phyloP scores from a whole-genome alignment of 805 yeast species.

The Ogataea trehalophila region DNA sequence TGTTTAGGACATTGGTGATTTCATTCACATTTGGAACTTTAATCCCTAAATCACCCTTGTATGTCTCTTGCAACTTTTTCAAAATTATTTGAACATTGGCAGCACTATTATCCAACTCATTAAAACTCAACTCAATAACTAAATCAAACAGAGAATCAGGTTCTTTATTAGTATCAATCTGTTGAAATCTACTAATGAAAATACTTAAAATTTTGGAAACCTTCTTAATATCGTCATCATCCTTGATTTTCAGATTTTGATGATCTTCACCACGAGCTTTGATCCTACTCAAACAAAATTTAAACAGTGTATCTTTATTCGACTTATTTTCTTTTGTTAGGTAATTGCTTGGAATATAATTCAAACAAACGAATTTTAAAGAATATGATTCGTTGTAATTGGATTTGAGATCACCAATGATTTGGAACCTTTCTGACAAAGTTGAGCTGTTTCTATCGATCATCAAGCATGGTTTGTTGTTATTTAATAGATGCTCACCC shows the following conservation, averaged over 20 bases:
- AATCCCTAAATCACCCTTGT: background rate
- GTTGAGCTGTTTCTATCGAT: constrained; percentile 77
- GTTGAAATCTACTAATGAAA: constrained; percentile 60
- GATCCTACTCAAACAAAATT: constrained; percentile 52
- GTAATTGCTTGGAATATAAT: constrained; percentile 42
- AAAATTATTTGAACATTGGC: background rate
- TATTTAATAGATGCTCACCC: constrained; percentile 27
- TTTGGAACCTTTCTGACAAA: constrained; percentile 55
- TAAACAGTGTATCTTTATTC: constrained; percentile 31
- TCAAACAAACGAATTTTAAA: constrained; percentile 54
- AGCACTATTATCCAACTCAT: constrained; percentile 1
- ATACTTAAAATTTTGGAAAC: constrained; percentile 61
- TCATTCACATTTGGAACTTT: background rate
- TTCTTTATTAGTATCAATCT: constrained; percentile 34
- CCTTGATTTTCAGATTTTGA: constrained; percentile 56
- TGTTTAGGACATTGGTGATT: background rate
- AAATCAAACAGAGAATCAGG: constrained; percentile 64
- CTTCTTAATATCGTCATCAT: constrained; percentile 34
- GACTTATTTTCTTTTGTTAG: too few relatives aligned
- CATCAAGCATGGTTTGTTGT: constrained; percentile 42
- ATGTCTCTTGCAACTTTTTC: background rate
- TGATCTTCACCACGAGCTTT: constrained; percentile 71
- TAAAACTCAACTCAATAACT: constrained; percentile 48
- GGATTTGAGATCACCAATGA: constrained; percentile 44
- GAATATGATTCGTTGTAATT: constrained; percentile 36